Evolutionary conservation across 305 asterid genomes (phyloP).

Genomic region (Coffea humblotiana): DNA sequence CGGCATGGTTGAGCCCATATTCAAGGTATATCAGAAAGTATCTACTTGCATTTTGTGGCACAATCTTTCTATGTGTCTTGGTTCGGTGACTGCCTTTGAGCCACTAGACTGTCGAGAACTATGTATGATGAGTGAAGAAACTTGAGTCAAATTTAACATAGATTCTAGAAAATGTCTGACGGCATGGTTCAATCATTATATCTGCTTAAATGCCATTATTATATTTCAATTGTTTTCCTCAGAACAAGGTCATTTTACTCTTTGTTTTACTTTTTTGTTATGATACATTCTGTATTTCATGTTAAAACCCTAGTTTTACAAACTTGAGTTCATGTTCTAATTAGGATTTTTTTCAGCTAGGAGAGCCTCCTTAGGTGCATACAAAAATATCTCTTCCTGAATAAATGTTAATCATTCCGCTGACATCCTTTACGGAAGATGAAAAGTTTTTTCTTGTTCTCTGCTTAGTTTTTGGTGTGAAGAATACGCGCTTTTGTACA

Average conservation of each 20-base stretch:
- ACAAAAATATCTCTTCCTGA: background rate
- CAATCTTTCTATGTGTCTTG: background rate
- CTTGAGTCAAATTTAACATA: background rate
- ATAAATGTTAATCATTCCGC: background rate
- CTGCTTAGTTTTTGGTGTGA: background rate
- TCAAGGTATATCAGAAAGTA: slow-evolving; percentile 56
- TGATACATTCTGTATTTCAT: background rate
- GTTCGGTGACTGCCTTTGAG: background rate
- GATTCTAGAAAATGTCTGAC: background rate
- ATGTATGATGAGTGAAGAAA: background rate
- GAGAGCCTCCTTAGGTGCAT: no score
- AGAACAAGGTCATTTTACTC: background rate
- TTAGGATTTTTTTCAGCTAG: background rate
- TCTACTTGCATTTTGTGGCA: background rate
- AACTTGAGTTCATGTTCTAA: background rate
- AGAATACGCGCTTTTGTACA: background rate
- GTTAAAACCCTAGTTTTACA: background rate
- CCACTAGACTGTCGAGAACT: background rate
- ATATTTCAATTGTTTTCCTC: background rate
- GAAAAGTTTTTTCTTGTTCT: background rate
- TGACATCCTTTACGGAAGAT: background rate
- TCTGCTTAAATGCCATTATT: background rate
- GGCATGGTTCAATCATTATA: background rate
- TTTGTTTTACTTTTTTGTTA: background rate
- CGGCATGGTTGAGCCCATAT: slow-evolving; percentile 84